Percentiles rank a stretch among this genome's conserved stretches.
These are phyloP conservation scores for Pseudomicrostroma phylloplanum DNA, from an alignment of 1,284 basidiomycete genomes.

Conservation along the genomic window DNA sequence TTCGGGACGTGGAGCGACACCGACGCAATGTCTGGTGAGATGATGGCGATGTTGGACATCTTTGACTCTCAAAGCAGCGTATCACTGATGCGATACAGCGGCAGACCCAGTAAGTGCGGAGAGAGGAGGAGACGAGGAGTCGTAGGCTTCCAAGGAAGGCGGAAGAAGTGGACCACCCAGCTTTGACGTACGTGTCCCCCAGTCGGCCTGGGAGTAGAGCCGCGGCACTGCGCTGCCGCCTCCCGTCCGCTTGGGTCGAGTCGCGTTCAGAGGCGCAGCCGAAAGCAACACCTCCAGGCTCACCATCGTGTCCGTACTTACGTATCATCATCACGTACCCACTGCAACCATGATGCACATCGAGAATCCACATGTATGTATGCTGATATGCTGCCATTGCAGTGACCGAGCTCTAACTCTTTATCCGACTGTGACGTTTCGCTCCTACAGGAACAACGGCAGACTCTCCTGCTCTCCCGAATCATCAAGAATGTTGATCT, in stretches of 20 bases:
- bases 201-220: too few species aligned
- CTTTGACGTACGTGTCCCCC: too few species aligned
- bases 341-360: neutral
- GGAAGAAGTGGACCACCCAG: too few species aligned
- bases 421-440: neutral
- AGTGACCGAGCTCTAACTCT: neutral
- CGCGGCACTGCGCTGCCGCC: too few species aligned
- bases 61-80: too few species aligned
- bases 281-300: too few species aligned
- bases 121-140: too few species aligned
- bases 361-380: constrained; percentile 5
- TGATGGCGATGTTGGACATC: constrained; percentile 54
- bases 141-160: too few species aligned
- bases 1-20: constrained; percentile 74
- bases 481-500: constrained; percentile 82
- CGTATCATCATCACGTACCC: neutral
- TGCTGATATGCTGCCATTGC: neutral
- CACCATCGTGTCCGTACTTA: neutral
- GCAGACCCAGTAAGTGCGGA: too few species aligned
- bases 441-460: constrained; percentile 75
- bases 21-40: constrained; percentile 76
- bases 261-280: too few species aligned
- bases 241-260: too few species aligned
- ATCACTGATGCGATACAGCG: too few species aligned
- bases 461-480: constrained; percentile 77